Conservation (phyloP, 2,329 filamentous ascomycete species). For the Phyllosticta citrichinensis region DNA sequence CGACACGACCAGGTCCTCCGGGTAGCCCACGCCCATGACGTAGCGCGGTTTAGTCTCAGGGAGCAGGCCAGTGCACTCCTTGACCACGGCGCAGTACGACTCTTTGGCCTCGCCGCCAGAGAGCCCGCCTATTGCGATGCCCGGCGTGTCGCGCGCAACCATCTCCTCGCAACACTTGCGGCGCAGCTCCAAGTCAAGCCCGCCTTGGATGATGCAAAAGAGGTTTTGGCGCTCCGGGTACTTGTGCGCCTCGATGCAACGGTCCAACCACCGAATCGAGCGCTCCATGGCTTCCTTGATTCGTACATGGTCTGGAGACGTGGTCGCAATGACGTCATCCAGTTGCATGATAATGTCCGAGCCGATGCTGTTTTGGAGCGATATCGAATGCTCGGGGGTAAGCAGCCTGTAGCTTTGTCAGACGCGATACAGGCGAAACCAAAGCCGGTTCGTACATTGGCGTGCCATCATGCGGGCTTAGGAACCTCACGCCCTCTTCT, state of each 20-base stretch:
- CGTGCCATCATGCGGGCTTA: slow-evolving; percentile 89
- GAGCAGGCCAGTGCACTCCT: slow-evolving; percentile 72
- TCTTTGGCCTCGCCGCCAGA: slow-evolving; percentile 91
- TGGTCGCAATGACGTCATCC: slow-evolving; percentile 94
- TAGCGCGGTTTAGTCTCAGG: slow-evolving; percentile 93
- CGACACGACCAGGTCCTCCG: slow-evolving; percentile 88
- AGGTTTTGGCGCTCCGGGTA: slow-evolving; percentile 79
- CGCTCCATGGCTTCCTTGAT: slow-evolving; percentile 95
- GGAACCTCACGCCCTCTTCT: slow-evolving; percentile 88
- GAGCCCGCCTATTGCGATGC: slow-evolving; percentile 90
- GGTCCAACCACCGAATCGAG: slow-evolving; percentile 89
- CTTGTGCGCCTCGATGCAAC: slow-evolving; percentile 83
- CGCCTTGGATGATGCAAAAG: slow-evolving; percentile 98
- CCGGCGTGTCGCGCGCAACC: slow-evolving; percentile 82
- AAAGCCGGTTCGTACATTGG: slow-evolving; percentile 55
- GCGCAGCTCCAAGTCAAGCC: slow-evolving; percentile 78
- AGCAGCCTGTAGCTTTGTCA: slow-evolving; percentile 51
- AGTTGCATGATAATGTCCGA: slow-evolving; percentile 99
- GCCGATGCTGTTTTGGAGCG: slow-evolving; percentile 90
- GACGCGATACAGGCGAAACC: neutral
- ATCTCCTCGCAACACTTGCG: slow-evolving; percentile 76
- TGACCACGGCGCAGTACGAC: slow-evolving; percentile 85
- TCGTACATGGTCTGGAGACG: slow-evolving; percentile 74
- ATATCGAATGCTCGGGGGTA: slow-evolving; percentile 94
- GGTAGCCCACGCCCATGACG: slow-evolving; percentile 96